These are phyloP conservation scores for Fusarium sp. DNA, from an alignment of 2,329 filamentous ascomycete genomes.

Conservation along the genomic window DNA sequence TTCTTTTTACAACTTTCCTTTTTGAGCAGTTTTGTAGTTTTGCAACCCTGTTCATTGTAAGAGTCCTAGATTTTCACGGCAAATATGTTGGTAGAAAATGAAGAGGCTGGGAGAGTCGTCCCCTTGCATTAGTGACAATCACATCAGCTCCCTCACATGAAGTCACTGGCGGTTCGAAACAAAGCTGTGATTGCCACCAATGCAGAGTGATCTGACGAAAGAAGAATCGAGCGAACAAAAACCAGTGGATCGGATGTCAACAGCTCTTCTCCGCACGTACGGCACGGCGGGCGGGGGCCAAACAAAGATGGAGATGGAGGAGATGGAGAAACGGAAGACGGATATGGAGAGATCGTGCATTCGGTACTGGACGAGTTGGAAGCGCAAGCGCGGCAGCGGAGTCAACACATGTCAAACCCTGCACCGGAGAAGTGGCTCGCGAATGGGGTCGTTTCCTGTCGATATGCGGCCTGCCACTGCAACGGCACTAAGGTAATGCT, in stretches of 20 bases:
- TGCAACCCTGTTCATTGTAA: constrained; percentile 22
- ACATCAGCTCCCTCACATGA: constrained; percentile 20
- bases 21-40: constrained; percentile 10
- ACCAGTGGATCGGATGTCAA: constrained; percentile 36
- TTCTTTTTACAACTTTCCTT: constrained; percentile 26
- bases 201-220: constrained; percentile 19
- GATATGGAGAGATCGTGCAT: constrained; percentile 44
- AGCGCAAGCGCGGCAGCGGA: constrained; percentile 36
- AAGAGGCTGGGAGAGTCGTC: constrained; percentile 8
- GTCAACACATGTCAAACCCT: constrained; percentile 39
- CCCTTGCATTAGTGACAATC: constrained; percentile 37
- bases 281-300: constrained; percentile 27
- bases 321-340: constrained; percentile 7
- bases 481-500: constrained; percentile 20
- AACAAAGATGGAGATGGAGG: constrained; percentile 24
- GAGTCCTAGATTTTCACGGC: constrained; percentile 6
- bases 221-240: constrained; percentile 9
- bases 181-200: constrained; percentile 19
- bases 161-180: not conserved
- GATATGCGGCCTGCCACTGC: constrained; percentile 23
- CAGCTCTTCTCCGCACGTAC: constrained; percentile 43
- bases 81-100: not conserved
- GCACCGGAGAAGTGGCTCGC: constrained; percentile 36
- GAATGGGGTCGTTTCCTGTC: constrained; percentile 44
- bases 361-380: constrained; percentile 29